Evolutionary conservation across 208 protist genomes (phyloP).

Genomic region (Leptomonas pyrrhocoris): DNA sequence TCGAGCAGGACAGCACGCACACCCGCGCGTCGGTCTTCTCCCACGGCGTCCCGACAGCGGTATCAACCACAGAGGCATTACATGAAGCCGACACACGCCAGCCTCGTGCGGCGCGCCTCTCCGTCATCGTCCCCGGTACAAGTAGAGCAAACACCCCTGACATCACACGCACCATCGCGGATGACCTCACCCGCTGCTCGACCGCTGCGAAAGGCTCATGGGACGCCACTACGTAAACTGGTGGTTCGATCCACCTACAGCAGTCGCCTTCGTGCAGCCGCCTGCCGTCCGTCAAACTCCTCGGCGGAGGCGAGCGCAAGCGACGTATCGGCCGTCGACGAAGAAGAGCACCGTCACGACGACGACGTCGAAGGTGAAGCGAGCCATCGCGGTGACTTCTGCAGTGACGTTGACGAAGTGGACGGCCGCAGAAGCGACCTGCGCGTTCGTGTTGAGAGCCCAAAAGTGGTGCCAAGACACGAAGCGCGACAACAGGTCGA

Average conservation of each 20-base stretch:
- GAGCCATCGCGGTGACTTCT: too few species aligned
- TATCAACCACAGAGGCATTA: constrained; percentile 20
- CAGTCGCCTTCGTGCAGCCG: constrained; percentile 22
- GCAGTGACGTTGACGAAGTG: too few species aligned
- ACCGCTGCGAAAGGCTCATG: background rate
- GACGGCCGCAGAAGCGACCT: too few species aligned
- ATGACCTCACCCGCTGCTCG: background rate
- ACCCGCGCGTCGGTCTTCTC: background rate
- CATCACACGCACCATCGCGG: background rate
- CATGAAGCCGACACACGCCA: constrained; percentile 39
- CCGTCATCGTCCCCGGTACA: background rate
- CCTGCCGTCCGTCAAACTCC: background rate
- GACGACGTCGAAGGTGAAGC: background rate
- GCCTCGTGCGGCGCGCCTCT: constrained; percentile 22
- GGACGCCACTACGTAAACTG: background rate
- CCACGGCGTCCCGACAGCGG: background rate
- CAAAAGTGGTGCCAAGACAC: too few species aligned
- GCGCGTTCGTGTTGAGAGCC: too few species aligned
- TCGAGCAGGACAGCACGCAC: background rate
- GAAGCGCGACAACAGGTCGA: too few species aligned
- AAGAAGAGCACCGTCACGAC: background rate
- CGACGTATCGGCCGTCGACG: background rate
- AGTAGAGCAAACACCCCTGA: background rate
- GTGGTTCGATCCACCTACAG: constrained; percentile 27
- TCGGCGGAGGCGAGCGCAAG: background rate